These are phyloP conservation scores for Stemphylium beticola DNA, from an alignment of 2,329 filamentous ascomycete genomes.

Conservation along the genomic window DNA sequence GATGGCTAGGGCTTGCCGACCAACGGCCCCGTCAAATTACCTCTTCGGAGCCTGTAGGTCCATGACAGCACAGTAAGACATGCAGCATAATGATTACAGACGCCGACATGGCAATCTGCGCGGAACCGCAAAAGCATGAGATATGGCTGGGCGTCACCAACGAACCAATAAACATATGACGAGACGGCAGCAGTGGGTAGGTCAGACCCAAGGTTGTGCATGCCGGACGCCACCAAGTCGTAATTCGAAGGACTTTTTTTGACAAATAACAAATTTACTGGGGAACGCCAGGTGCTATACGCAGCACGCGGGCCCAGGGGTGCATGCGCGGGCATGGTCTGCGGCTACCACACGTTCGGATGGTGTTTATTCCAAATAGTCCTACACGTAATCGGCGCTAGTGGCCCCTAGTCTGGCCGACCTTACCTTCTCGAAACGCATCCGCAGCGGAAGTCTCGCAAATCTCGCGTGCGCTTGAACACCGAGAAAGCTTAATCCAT, in stretches of 20 bases:
- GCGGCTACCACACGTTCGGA: constrained; percentile 15
- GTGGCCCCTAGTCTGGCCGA: constrained; percentile 13
- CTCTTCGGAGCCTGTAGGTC: not conserved
- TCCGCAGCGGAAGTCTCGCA: constrained; percentile 11
- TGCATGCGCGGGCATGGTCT: constrained; percentile 3
- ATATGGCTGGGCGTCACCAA: not conserved
- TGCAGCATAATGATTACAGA: not conserved
- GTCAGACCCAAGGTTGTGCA: constrained; percentile 5
- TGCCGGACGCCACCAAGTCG: not conserved
- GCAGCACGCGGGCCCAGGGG: no score
- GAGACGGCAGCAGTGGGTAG: not conserved
- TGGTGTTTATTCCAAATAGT: constrained; percentile 41
- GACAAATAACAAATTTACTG: constrained; percentile 25
- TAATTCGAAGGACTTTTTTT: constrained; percentile 11
- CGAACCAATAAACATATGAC: constrained; percentile 23
- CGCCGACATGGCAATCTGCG: constrained; percentile 1
- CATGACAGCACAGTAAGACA: constrained; percentile 1
- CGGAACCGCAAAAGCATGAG: constrained; percentile 1
- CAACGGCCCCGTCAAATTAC: constrained; percentile 5
- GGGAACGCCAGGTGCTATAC: constrained; percentile 2
- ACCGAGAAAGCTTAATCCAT: constrained; percentile 6
- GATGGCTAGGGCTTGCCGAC: constrained; percentile 4
- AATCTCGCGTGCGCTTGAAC: constrained; percentile 14
- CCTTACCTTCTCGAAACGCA: constrained; percentile 22
- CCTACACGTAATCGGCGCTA: constrained; percentile 25